A percentile compares a stretch with the other conserved stretches of the same genome.
These are phyloP conservation scores for Phytophthora cactorum DNA, from an alignment of 352 stramenopile species.

Conservation along the genomic window DNA sequence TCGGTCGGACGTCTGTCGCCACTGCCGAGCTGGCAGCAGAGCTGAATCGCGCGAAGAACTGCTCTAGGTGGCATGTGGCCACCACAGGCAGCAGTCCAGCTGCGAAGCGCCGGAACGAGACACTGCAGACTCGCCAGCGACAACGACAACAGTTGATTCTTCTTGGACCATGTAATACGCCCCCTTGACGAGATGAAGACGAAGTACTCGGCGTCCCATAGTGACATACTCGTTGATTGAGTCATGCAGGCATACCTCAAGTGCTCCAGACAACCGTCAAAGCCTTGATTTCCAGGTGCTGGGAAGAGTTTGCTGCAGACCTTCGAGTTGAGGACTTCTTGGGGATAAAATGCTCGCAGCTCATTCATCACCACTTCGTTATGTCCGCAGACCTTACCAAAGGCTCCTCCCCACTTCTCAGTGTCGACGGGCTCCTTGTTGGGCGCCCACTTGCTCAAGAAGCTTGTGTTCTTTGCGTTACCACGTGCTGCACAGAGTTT, in stretches of 20 bases:
- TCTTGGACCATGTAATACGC: slow-evolving; percentile 59
- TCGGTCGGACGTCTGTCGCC: slow-evolving; percentile 28
- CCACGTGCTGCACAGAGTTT: slow-evolving; percentile 38
- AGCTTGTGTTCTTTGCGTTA: slow-evolving; percentile 16
- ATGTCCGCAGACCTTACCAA: slow-evolving; percentile 88
- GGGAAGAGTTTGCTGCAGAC: slow-evolving; percentile 81
- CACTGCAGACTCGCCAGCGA: slow-evolving; percentile 68
- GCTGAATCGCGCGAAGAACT: slow-evolving; percentile 54
- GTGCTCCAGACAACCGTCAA: slow-evolving; percentile 91
- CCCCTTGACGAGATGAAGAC: slow-evolving; percentile 64
- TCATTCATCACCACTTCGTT: slow-evolving; percentile 92
- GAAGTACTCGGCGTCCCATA: slow-evolving; percentile 89
- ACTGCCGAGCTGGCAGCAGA: slow-evolving; percentile 58
- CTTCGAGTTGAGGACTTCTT: slow-evolving; percentile 90
- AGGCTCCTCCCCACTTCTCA: slow-evolving; percentile 82
- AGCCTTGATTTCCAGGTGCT: slow-evolving; percentile 87
- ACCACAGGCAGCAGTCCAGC: slow-evolving; percentile 51
- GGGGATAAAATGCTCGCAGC: slow-evolving; percentile 84
- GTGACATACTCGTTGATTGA: slow-evolving; percentile 60
- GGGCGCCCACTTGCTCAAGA: slow-evolving; percentile 63
- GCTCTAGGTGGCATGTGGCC: slow-evolving; percentile 43
- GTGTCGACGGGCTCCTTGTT: slow-evolving; percentile 76
- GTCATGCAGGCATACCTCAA: slow-evolving; percentile 67
- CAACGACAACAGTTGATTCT: slow-evolving; percentile 69
- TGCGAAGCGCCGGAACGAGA: slow-evolving; percentile 51